Evolutionary conservation across 805 yeast genomes (phyloP), one percentile per base, ranked within the genome.

Genomic region (Wickerhamomyces strasburgensis): DNA sequence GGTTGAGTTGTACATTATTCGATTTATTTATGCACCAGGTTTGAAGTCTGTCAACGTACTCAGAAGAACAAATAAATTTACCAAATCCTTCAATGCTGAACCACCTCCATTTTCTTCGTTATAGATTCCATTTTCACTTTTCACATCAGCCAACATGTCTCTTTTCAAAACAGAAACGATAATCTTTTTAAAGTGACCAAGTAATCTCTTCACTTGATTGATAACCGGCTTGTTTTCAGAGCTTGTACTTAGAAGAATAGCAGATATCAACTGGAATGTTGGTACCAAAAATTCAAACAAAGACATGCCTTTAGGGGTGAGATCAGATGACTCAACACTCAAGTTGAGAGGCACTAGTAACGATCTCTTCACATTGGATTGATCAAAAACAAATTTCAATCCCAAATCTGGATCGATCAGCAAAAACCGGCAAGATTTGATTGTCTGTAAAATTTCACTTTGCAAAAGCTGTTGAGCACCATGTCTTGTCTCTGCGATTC

Each of bases 391-490:
- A 33, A 80, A 55, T 33, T 70, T 76, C 32, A 84, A 60, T 0
- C 94, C 95, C 25, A 87, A 62, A 52, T 84, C 96, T 1, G 93
- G 88, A 56, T 89, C 96, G 27, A 80, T 68, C 25, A 65, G 56
- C 30, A 86, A 61, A 44, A 87, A 73, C 14, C 61, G 61, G 27
- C 81, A 74, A 10, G 72, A 65, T 38, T 68, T 72, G 36, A 89
- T 65, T 1, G 75, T 65, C 14, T 76, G 71, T 56, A 88, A 80
- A 6, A 90, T 57, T 34, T 82, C 90, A 47, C 82, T 73, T 49
- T 86, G 87, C 17, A 88, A 60, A 36, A 90, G 63, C 38, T 79
- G 81, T 34, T 75, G 74, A 0, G 97, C 88, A 4, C 98, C 98
- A 7, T 57, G 53, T 44, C 84, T 75, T 0, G 84, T 75, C 52